A percentile compares a stretch with the other conserved stretches of the same genome.
These are phyloP conservation scores for Daldinia eschscholtzii DNA, from an alignment of 2,329 filamentous ascomycete species.

Conservation along the genomic window DNA sequence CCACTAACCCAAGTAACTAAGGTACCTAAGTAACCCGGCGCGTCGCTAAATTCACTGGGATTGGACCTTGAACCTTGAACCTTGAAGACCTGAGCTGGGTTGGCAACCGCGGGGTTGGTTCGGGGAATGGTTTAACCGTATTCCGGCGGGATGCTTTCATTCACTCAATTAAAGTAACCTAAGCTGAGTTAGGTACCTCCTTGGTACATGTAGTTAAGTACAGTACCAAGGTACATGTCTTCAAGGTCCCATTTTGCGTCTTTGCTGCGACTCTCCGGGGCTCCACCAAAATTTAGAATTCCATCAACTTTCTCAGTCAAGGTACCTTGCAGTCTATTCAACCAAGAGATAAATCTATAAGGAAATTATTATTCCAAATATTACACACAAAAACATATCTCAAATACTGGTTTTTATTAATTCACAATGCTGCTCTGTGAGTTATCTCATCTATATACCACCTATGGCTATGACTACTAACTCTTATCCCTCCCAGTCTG, in stretches of 20 bases:
- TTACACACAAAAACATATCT: background rate
- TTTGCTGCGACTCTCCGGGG: background rate
- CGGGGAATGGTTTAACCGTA: conserved; percentile 45
- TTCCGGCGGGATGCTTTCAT: conserved; percentile 40
- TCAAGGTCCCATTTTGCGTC: conserved; percentile 9
- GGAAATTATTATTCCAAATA: conserved; percentile 1
- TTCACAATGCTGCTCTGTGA: conserved; percentile 75
- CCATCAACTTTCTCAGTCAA: conserved; percentile 43
- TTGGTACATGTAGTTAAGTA: too few species aligned
- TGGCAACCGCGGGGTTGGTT: conserved; percentile 29
- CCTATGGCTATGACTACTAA: conserved; percentile 12
- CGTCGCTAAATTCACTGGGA: background rate
- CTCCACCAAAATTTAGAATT: conserved; percentile 41
- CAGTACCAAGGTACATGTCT: conserved; percentile 6
- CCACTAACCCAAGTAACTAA: background rate
- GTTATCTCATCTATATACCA: conserved; percentile 25
- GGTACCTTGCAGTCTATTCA: background rate
- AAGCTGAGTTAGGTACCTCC: background rate
- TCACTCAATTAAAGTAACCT: background rate
- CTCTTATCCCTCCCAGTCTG: conserved; percentile 69
- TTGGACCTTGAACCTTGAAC: too few species aligned
- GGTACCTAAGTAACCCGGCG: background rate
- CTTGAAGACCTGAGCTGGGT: background rate
- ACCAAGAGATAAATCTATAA: background rate
- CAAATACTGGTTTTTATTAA: background rate